Base-by-base conservation (phyloP, 148 eudicot genomes). In the Persicaria tinctoria region DNA sequence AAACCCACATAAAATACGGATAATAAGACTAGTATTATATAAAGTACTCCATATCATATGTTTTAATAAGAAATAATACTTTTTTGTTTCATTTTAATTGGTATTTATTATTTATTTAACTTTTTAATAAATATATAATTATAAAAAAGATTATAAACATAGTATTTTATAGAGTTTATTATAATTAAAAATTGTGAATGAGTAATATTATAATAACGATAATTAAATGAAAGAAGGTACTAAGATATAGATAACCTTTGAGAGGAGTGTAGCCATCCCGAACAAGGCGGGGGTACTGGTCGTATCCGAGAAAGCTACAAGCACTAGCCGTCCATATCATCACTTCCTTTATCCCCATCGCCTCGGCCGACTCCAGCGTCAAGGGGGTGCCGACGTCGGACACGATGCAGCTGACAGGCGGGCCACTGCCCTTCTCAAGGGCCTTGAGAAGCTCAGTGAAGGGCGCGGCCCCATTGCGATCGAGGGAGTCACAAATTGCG, bases 271-370 rank as follows among this genome's bases (percentile, higher is more conserved):
- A 51, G 5, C 80, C 80, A 6, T 69, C 8, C 2, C 64, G 20
- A 2, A 73, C 46, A 12, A 78, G 76, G 6, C 17, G 9, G 0
- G 62, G 38, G 48, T 62, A 78, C 20, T 73, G 62, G 3, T 8
- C 68, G 8, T 78, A 78, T 0, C 76, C 80, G 54, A 73, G 50
- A 14, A 74, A 78, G 2, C 73, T 77, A 68, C 76, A 73, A 10
- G 80, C 80, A 54, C 80, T 78, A 0, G 77, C 77, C 3, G 80
- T 78, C 80, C 80, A 78, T 4, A 78, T 11, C 1, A 64, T 3
- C 4, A 53, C 77, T 3, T 50, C 27, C 27, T 72, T 72, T 0
- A 78, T 51, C 16, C 77, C 73, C 2, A 78, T 6, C 32, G 55
- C 81, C 66, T 79, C 77, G 0, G 77, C 60, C 49, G 57, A 78